These are phyloP conservation scores for Trichoderma oligosporum DNA, from an alignment of 2,329 filamentous ascomycete genomes.

Conservation along the genomic window DNA sequence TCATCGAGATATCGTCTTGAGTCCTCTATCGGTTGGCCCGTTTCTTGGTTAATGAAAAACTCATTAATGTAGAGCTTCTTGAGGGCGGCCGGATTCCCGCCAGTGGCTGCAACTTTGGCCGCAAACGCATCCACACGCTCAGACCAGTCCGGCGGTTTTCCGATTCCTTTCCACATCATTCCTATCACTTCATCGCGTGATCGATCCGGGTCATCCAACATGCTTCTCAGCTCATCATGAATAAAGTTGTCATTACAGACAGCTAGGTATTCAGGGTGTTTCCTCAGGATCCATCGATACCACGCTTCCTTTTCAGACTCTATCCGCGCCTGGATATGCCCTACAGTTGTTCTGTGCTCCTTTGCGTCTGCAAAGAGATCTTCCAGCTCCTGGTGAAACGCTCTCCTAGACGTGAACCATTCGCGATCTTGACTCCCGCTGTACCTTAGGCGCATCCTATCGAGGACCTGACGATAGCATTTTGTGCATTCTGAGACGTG, in stretches of 20 bases:
- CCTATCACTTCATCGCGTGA: conserved; percentile 37
- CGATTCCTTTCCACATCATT: conserved; percentile 37
- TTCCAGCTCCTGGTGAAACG: conserved; percentile 50
- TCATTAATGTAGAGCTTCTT: conserved; percentile 40
- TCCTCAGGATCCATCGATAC: conserved; percentile 46
- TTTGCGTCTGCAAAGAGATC: conserved; percentile 47
- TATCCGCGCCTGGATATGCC: conserved; percentile 48
- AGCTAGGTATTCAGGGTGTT: conserved; percentile 38
- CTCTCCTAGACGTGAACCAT: conserved; percentile 50
- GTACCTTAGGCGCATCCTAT: conserved; percentile 41
- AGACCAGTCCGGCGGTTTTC: conserved; percentile 33
- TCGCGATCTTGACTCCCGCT: conserved; percentile 37
- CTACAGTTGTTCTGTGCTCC: conserved; percentile 40
- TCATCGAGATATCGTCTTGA: conserved; percentile 41
- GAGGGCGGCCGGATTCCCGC: conserved; percentile 32
- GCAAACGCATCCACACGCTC: conserved; percentile 34
- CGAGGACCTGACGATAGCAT: conserved; percentile 47
- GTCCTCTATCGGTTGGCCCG: conserved; percentile 32
- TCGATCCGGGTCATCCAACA: conserved; percentile 38
- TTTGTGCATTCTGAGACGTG: conserved; percentile 44
- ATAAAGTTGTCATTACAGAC: conserved; percentile 30
- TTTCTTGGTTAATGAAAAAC: conserved; percentile 40
- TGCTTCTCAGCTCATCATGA: conserved; percentile 33
- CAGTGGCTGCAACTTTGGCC: conserved; percentile 32
- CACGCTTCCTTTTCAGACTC: conserved; percentile 50